phyloP scores from a whole-genome alignment of 306 rosid genomes.

The Trifolium dubium region DNA sequence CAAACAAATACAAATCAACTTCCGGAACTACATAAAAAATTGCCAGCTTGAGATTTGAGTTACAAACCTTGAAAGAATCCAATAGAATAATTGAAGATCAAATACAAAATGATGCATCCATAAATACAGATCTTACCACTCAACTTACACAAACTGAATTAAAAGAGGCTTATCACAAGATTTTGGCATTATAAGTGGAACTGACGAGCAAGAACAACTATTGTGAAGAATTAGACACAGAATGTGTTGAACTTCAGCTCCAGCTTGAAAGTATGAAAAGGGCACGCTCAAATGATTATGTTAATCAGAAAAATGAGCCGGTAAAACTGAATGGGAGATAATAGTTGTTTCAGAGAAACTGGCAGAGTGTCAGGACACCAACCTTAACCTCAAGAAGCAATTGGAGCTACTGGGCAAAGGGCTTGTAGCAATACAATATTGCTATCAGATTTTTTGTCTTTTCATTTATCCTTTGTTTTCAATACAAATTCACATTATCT shows the following conservation, averaged over 20 bases:
- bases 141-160: slow-evolving; percentile 60
- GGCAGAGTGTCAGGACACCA: slow-evolving; percentile 97
- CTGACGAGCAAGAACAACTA: slow-evolving; percentile 56
- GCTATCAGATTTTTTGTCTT: too few relatives aligned
- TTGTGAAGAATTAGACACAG: slow-evolving; percentile 78
- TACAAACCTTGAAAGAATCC: slow-evolving; percentile 53
- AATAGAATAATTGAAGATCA: slow-evolving; percentile 53
- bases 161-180: slow-evolving; percentile 57
- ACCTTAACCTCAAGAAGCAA: slow-evolving; percentile 86
- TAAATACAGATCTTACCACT: slow-evolving; percentile 53
- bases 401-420: slow-evolving; percentile 46
- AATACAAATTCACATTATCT: too few relatives aligned
- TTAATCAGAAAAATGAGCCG: slow-evolving; percentile 57
- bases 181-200: slow-evolving; percentile 70
- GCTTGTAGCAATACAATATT: too few relatives aligned
- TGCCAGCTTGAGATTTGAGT: slow-evolving; percentile 59
- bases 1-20: slow-evolving; percentile 53
- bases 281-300: slow-evolving; percentile 43
- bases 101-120: slow-evolving; percentile 44
- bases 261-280: slow-evolving; percentile 73
- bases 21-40: slow-evolving; percentile 62
- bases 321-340: slow-evolving; percentile 77
- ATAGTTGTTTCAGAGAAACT: slow-evolving; percentile 87
- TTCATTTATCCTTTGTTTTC: too few relatives aligned
- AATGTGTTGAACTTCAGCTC: slow-evolving; percentile 77